Conservation (phyloP, 2,329 filamentous ascomycete species). For the Cytospora piceae region DNA sequence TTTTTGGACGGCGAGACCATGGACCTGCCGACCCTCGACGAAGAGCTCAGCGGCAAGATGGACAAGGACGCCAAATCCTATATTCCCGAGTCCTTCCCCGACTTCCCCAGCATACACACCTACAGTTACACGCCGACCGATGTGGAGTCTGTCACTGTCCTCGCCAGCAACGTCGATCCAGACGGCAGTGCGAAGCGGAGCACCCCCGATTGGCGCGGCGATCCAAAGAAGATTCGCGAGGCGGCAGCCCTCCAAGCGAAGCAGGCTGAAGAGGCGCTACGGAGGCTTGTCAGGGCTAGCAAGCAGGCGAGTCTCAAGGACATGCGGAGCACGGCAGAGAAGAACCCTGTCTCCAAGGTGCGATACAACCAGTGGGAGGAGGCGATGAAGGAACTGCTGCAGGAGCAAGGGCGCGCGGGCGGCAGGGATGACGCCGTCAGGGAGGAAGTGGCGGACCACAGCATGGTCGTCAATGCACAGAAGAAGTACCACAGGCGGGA, state of each 20-base stretch:
- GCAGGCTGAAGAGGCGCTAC: constrained; percentile 64
- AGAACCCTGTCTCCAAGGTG: constrained; percentile 55
- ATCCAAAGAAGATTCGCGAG: constrained; percentile 62
- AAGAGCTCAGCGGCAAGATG: constrained; percentile 60
- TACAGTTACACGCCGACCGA: constrained; percentile 62
- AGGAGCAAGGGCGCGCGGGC: constrained; percentile 34
- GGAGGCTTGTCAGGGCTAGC: constrained; percentile 62
- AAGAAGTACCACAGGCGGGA: constrained; percentile 57
- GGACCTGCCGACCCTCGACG: constrained; percentile 51
- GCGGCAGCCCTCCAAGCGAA: constrained; percentile 63
- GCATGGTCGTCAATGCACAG: constrained; percentile 67
- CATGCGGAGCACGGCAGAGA: constrained; percentile 59
- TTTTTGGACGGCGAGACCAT: constrained; percentile 45
- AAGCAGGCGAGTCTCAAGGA: constrained; percentile 69
- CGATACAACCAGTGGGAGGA: constrained; percentile 64
- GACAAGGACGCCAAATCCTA: constrained; percentile 61
- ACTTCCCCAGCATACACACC: constrained; percentile 67
- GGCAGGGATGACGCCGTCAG: constrained; percentile 34
- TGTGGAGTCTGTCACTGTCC: constrained; percentile 40
- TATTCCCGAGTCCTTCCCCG: constrained; percentile 62
- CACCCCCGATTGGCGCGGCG: constrained; percentile 42
- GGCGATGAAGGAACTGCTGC: constrained; percentile 61
- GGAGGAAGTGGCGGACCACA: constrained; percentile 62
- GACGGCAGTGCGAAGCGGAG: constrained; percentile 32
- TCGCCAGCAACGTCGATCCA: constrained; percentile 32